Evolutionary conservation across 352 stramenopile genomes (phyloP), one percentile per base, ranked within the genome.

Genomic region (Pythium diclinum): DNA sequence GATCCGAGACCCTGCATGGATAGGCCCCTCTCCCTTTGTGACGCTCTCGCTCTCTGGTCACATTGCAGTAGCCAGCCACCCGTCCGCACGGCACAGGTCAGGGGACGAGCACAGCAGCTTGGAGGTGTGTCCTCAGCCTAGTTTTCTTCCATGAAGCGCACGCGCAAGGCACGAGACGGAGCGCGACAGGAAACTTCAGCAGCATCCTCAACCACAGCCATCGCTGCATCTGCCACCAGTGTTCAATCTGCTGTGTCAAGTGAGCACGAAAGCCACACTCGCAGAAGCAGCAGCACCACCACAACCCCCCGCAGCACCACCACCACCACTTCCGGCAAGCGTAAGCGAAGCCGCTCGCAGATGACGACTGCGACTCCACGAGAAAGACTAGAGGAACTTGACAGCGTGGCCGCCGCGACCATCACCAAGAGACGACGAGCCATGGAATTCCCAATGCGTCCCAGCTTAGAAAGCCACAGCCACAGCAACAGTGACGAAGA

Each of bases 401-500:
- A 67, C 51, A 23, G 33, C 17, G 25, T 67, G 40, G 23, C 28
- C 6, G 5, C n/a, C 47, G 5, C 19, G 6, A 16, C 58, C 13
- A 33, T 30, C 38, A 13, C 38, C 56, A 67, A 67, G 52, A 51
- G 44, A 51, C 44, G 14, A 25, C 44, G 44, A 10, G 19, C 44
- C 44, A 51, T 28, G 21, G 44, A 51, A 19, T 23, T 28, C 8
- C 60, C 51, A 10, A 14, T 32, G 51, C 52, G 60, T 17, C 56
- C 56, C 8, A 62, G 56, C 28, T 16, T 62, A 30, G 44, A 30
- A 14, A 51, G 44, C 44, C 44, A 51, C 44, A 56, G 34, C 38
- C 44, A 51, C 44, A 56, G 34, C 38, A 48, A 61, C 42, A 61
- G 52, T 19, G 60, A 67, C 23, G 60, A 67, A 34, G 60, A 67